Evolutionary conservation across 208 protist genomes (phyloP).

Genomic region (Wallacemonas sp.): DNA sequence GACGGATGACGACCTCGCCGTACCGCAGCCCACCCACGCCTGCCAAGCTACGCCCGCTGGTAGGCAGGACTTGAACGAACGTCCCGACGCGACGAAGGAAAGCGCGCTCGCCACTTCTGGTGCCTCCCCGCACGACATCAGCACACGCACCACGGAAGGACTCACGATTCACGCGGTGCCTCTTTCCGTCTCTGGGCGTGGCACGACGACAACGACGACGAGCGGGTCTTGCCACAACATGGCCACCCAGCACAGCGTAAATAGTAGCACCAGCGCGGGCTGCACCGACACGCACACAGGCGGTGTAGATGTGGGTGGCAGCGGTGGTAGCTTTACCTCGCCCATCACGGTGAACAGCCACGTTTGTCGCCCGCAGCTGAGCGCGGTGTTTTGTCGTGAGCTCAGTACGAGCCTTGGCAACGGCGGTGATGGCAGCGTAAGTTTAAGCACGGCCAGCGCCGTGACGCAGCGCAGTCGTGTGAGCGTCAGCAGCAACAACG

Average conservation of each 20-base stretch:
- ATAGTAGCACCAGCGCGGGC: no score
- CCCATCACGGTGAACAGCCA: background rate
- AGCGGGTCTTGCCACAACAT: no score
- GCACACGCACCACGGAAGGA: background rate
- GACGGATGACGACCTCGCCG: no score
- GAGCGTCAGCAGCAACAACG: no score
- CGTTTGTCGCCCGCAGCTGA: background rate
- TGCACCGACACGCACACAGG: background rate
- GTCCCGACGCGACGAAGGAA: no score
- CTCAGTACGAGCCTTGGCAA: slow-evolving; percentile 11
- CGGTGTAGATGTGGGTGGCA: background rate
- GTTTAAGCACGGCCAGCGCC: background rate
- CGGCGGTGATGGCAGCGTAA: background rate
- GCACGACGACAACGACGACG: background rate
- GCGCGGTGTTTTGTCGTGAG: slow-evolving; percentile 9
- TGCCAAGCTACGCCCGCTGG: no score
- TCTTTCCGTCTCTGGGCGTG: background rate
- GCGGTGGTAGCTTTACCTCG: slow-evolving; percentile 1
- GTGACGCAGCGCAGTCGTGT: no score
- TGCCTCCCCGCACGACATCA: background rate
- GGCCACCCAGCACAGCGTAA: no score
- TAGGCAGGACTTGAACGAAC: no score
- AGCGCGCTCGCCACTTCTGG: no score
- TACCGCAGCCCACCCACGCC: no score
- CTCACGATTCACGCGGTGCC: slow-evolving; percentile 1